These are phyloP conservation scores for Euphorbia tirucalli DNA, from an alignment of 345 rosid genomes.

Conservation along the genomic window DNA sequence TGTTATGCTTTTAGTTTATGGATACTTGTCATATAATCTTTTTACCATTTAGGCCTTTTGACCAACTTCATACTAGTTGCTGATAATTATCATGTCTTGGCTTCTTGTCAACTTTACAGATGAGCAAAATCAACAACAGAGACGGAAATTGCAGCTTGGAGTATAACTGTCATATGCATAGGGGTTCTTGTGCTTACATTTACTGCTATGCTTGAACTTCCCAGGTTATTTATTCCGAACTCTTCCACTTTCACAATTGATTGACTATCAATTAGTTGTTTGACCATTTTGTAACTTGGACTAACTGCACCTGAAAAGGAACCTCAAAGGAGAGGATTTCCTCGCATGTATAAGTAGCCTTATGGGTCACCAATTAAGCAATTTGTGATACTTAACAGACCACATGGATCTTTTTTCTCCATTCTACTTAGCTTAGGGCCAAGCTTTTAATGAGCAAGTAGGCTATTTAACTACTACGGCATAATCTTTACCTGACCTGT, in stretches of 20 bases:
- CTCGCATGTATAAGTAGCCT: constrained; percentile 28
- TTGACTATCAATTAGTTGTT: background rate
- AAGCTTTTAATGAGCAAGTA: background rate
- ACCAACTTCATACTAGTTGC: no score
- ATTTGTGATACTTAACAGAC: no score
- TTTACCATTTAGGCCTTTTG: background rate
- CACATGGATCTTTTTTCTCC: background rate
- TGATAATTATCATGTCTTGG: background rate
- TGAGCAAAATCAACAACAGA: constrained; percentile 36
- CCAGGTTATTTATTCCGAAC: constrained; percentile 36
- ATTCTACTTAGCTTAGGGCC: background rate
- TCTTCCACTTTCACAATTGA: background rate
- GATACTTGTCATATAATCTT: background rate
- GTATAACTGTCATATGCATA: constrained; percentile 45
- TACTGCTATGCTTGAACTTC: constrained; percentile 51
- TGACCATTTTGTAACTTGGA: background rate
- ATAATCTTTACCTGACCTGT: no score
- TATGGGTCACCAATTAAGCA: no score
- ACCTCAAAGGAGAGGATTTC: constrained; percentile 41
- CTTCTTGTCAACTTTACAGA: constrained; percentile 24
- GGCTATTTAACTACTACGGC: background rate
- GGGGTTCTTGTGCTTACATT: constrained; percentile 53
- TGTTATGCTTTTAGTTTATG: background rate
- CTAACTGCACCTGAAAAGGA: no score
- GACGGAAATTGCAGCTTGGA: constrained; percentile 62